Evolutionary conservation across 108 stramenopile genomes (phyloP).

Genomic region (Craspedostauros australis): DNA sequence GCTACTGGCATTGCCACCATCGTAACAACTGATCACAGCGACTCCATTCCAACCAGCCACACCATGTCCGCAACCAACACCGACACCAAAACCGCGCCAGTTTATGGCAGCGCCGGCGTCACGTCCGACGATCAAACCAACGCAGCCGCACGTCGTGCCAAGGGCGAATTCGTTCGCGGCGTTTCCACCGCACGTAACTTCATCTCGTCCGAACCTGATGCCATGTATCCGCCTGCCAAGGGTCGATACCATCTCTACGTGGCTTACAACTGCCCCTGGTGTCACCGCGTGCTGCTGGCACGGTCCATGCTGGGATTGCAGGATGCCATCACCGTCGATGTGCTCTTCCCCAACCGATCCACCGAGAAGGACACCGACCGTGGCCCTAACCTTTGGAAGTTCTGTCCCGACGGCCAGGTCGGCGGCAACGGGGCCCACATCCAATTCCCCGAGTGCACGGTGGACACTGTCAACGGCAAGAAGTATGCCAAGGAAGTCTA

Average conservation of each 20-base stretch:
- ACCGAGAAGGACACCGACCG: conserved; percentile 19
- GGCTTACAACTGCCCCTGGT: conserved; percentile 44
- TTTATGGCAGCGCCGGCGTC: too few relatives aligned
- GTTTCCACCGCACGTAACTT: conserved; percentile 38
- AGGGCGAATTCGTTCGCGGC: conserved; percentile 34
- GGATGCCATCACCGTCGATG: conserved; percentile 26
- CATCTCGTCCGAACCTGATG: conserved; percentile 23
- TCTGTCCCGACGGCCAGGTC: conserved; percentile 29
- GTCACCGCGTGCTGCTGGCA: conserved; percentile 47
- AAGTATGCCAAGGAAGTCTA: conserved; percentile 30
- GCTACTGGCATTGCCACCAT: too few relatives aligned
- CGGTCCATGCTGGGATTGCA: conserved; percentile 40
- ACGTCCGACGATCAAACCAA: conserved; percentile 32
- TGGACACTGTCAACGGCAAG: conserved; percentile 28
- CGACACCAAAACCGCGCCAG: too few relatives aligned
- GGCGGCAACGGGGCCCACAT: conserved; percentile 19
- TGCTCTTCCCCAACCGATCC: conserved; percentile 28
- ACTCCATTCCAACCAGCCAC: too few relatives aligned
- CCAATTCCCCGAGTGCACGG: conserved; percentile 21
- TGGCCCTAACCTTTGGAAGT: conserved; percentile 37
- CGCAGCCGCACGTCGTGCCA: conserved; percentile 21
- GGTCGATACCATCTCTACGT: conserved; percentile 48
- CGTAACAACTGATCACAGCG: too few relatives aligned
- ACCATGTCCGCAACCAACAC: too few relatives aligned
- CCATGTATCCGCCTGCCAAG: conserved; percentile 34